A percentile compares a stretch with the other conserved stretches of the same genome.
Evolutionary conservation across 352 stramenopile species (phyloP).

Genomic region (Globisporangium carolinianum): DNA sequence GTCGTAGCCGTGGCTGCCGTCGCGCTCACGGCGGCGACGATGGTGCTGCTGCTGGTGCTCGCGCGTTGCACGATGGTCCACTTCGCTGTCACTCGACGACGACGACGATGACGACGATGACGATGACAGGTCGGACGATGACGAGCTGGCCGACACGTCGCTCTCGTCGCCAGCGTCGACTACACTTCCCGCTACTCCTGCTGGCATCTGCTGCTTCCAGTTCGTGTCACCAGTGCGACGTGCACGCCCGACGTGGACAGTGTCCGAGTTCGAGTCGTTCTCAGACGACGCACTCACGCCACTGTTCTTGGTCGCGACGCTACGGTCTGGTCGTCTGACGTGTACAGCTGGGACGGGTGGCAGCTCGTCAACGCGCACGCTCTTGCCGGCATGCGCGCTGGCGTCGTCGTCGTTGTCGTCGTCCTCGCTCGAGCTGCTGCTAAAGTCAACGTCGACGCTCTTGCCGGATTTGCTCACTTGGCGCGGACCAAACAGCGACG

Average conservation of each 20-base stretch:
- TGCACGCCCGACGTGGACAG: constrained; percentile 5
- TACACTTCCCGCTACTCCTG: background rate
- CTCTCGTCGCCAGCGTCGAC: constrained; percentile 1
- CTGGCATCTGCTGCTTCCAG: background rate
- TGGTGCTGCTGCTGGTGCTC: constrained; percentile 3
- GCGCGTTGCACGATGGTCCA: background rate
- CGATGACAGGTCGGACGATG: background rate
- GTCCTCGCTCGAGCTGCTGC: constrained; percentile 17
- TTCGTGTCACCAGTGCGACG: constrained; percentile 11
- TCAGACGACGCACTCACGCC: constrained; percentile 18
- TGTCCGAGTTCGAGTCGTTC: constrained; percentile 13
- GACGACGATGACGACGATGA: constrained; percentile 9
- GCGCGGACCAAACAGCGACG: constrained; percentile 14
- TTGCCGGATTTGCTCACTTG: constrained; percentile 27
- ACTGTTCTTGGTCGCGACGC: constrained; percentile 5
- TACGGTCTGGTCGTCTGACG: background rate
- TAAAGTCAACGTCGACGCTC: constrained; percentile 47
- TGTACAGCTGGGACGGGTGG: constrained; percentile 1
- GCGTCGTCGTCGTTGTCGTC: constrained; percentile 28
- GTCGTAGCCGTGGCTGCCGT: background rate
- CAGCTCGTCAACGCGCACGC: background rate
- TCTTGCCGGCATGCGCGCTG: background rate
- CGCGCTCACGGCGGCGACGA: constrained; percentile 20
- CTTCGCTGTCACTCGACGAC: constrained; percentile 11
- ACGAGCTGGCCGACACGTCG: background rate